These are phyloP conservation scores for Mortierella sp. DNA, from an alignment of 371 early-diverging fungal genomes.

Conservation along the genomic window DNA sequence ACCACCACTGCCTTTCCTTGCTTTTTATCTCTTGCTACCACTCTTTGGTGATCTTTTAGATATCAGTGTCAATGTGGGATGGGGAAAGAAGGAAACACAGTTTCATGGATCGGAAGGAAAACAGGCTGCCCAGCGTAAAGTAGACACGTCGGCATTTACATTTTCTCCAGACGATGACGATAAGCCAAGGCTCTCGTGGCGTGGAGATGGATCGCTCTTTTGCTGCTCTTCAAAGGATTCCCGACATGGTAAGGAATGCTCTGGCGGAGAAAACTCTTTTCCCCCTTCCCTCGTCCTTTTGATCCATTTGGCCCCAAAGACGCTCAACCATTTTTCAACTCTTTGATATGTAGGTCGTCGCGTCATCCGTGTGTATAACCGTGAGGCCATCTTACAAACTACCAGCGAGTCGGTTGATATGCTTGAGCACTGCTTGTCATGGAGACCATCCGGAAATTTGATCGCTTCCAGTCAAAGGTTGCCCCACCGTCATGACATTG, in stretches of 20 bases:
- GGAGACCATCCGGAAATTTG: constrained; percentile 92
- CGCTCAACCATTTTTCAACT: neutral
- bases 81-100: constrained; percentile 98
- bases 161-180: constrained; percentile 82
- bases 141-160: constrained; percentile 61
- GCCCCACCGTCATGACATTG: constrained; percentile 88
- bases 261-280: neutral
- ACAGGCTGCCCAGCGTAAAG: constrained; percentile 71
- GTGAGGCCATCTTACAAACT: constrained; percentile 86
- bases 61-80: constrained; percentile 87
- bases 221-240: constrained; percentile 75
- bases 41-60: constrained; percentile 54
- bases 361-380: constrained; percentile 83
- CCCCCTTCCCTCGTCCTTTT: no score
- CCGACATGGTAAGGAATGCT: constrained; percentile 56
- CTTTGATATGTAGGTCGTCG: constrained; percentile 60
- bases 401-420: constrained; percentile 84
- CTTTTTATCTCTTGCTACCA: neutral
- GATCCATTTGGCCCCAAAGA: neutral
- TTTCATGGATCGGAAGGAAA: constrained; percentile 96
- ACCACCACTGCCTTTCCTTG: neutral
- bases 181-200: constrained; percentile 85
- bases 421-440: constrained; percentile 85
- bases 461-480: constrained; percentile 85
- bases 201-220: constrained; percentile 91